Evolutionary conservation across 2,329 filamentous ascomycete species (phyloP).

Genomic region (Pyrenochaeta sp.): DNA sequence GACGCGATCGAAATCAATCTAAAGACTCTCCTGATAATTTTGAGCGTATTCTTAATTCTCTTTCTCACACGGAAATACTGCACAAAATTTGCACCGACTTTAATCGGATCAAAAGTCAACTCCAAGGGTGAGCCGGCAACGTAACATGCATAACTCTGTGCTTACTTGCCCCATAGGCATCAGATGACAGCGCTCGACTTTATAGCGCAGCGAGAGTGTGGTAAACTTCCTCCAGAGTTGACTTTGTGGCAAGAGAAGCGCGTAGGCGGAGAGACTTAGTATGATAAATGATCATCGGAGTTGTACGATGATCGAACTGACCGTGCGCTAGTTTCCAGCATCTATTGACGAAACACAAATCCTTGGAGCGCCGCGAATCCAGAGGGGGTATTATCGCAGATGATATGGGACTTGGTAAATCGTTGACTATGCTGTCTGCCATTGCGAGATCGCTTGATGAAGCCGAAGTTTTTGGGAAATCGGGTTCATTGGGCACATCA

Average conservation of each 20-base stretch:
- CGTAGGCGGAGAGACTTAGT: conserved; percentile 5
- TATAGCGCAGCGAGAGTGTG: conserved; percentile 20
- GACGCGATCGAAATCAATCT: conserved; percentile 2
- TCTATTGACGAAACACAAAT: conserved; percentile 16
- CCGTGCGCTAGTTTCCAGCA: conserved; percentile 16
- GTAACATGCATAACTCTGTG: not conserved
- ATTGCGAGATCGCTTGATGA: conserved; percentile 16
- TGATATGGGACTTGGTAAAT: conserved; percentile 34
- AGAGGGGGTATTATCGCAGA: conserved; percentile 43
- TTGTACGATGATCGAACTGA: not conserved
- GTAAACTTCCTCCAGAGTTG: conserved; percentile 6
- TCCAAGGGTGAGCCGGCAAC: conserved; percentile 6
- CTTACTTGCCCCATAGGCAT: conserved; percentile 13
- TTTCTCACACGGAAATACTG: conserved; percentile 4
- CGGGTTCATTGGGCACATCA: not conserved
- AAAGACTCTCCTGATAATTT: conserved; percentile 2
- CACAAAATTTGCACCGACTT: conserved; percentile 11
- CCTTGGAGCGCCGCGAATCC: conserved; percentile 2
- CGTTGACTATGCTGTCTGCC: conserved; percentile 18
- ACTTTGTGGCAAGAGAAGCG: conserved; percentile 11
- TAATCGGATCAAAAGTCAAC: conserved; percentile 7
- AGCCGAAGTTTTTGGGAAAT: conserved; percentile 8
- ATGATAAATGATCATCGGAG: not conserved
- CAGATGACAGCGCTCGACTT: conserved; percentile 27
- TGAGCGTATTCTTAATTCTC: conserved; percentile 3